Evolutionary conservation across 148 eudicot species (phyloP).

Genomic region (Rhododendron molle): DNA sequence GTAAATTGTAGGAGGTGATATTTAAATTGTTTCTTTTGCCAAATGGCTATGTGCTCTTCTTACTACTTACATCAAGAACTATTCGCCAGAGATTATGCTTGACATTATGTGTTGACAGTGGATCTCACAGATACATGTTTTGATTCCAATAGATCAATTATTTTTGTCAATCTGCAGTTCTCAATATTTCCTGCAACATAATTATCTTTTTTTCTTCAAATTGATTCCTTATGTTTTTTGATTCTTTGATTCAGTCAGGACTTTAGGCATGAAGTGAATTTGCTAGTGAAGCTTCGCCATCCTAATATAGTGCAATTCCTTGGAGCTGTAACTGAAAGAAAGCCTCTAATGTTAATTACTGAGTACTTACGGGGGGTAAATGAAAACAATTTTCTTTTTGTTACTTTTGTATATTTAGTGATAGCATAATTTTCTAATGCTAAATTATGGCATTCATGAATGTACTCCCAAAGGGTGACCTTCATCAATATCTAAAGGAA

Average conservation of each 20-base stretch:
- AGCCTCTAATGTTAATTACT: constrained; percentile 94
- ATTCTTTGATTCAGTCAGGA: constrained; percentile 64
- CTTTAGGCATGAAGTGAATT: constrained; percentile 95
- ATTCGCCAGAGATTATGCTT: neutral
- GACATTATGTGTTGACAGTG: neutral
- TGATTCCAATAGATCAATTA: neutral
- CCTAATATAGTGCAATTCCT: constrained; percentile 97
- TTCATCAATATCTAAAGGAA: constrained; percentile 85
- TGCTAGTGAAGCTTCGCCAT: constrained; percentile 98
- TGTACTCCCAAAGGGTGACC: constrained; percentile 62
- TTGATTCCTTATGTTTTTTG: neutral
- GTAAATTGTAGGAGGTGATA: neutral
- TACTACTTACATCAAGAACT: neutral
- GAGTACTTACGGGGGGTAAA: constrained; percentile 91
- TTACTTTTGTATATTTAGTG: neutral
- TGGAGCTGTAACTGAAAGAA: constrained; percentile 96
- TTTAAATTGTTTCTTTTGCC: neutral
- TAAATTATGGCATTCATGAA: neutral
- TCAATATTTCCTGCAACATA: neutral
- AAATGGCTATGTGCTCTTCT: neutral
- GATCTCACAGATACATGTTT: neutral
- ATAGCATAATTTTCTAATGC: neutral
- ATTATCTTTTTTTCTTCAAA: neutral
- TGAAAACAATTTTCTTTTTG: neutral
- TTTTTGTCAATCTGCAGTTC: neutral